Base-by-base conservation (phyloP, 116 monocot genomes). In the Iris pallida region DNA sequence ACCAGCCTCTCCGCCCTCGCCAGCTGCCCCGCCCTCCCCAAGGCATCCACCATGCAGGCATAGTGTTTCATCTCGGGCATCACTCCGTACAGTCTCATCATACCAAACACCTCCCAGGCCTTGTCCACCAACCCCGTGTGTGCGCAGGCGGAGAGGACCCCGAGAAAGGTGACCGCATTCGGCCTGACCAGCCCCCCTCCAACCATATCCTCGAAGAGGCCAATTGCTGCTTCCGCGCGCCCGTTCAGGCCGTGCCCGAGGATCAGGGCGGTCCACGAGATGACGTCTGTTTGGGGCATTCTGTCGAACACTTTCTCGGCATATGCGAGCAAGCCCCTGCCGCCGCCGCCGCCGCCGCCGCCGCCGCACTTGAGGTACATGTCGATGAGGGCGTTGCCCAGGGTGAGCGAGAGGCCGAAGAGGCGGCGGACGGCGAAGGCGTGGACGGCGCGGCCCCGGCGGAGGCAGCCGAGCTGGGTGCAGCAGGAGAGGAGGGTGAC, bases 221-320 rank as follows among this genome's bases (percentile, higher is more conserved):
- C 42, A 11, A 84, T 0, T 11, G 79, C 79, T 48, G 16, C 20
- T 16, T 61, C 55, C 0, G 76, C 76, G 9, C 56, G 61, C 46
- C 84, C 84, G 57, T 73, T 72, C 68, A 79, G 42, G 6, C 76
- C 84, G 40, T 79, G 69, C 4, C 84, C 84, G 2, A 74, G 57
- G n/a, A 84, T 76, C 80, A 84, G 46, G 17, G 80, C 47, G 19
- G 63, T 80, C 84, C 80, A 84, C 2, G 84, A 76, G 54, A 84
- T 77, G 44, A 80, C 84, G 44, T 84, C 84, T 55, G 63, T 73
- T 9, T 14, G 12, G 8, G 44, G 44, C 80, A 84, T 76, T 20
- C 47, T 43, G 15, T 18, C 16, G 45, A 84, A 84, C 40, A 84
- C 73, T 18, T 30, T 57, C 63, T 71, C 76, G 5, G 84, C 80